phyloP scores from a whole-genome alignment of 2,329 filamentous ascomycete genomes.

The Sporothrix phasma region DNA sequence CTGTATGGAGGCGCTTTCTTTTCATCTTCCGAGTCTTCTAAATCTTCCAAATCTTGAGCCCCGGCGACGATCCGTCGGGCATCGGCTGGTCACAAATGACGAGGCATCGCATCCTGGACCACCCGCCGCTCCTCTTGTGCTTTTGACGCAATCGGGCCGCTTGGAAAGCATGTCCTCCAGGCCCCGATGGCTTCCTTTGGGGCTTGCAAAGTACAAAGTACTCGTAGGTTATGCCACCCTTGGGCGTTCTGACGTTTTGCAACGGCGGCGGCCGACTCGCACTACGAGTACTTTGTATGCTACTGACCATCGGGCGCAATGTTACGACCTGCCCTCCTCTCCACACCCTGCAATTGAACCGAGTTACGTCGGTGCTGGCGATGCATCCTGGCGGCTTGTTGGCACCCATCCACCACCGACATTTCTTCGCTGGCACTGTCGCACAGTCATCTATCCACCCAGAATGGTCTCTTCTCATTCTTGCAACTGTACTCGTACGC shows the following conservation, averaged over 20 bases:
- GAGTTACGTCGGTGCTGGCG: neutral
- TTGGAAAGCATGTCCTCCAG: no score
- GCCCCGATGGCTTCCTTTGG: no score
- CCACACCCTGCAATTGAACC: neutral
- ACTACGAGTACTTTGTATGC: no score
- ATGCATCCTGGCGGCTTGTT: neutral
- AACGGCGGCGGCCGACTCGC: neutral
- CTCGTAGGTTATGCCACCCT: no score
- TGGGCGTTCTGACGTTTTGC: neutral
- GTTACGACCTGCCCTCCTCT: neutral
- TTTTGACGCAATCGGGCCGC: neutral
- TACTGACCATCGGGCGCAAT: conserved; percentile 8
- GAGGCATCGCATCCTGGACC: neutral
- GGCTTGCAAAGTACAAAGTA: no score
- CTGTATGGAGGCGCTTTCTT: neutral
- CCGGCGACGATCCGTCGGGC: neutral
- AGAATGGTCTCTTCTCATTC: neutral
- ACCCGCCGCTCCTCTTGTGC: neutral
- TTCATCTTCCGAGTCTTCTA: no score
- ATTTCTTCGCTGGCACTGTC: conserved; percentile 6
- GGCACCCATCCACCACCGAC: neutral
- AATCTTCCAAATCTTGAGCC: neutral
- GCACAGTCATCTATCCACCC: neutral
- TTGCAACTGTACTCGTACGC: neutral
- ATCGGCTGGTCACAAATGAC: neutral